Conservation (phyloP, 306 rosid species). For the Cucumis melo region DNA sequence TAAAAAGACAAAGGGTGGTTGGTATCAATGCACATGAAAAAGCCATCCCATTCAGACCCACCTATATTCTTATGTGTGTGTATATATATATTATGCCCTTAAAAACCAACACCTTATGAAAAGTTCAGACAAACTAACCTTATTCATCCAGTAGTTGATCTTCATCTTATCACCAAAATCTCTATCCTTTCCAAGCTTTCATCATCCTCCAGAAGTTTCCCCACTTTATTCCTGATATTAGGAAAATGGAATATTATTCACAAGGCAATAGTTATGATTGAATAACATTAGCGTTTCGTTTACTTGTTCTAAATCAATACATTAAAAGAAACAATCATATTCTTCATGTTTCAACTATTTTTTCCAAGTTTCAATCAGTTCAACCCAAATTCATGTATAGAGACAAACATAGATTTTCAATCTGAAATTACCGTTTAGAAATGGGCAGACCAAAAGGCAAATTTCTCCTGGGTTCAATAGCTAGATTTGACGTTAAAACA, state of each 20-base stretch:
- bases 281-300: too few species aligned
- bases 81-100: background rate
- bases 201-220: background rate
- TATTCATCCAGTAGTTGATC: background rate
- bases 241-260: background rate
- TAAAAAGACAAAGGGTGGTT: background rate
- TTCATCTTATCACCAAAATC: background rate
- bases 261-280: background rate
- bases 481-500: background rate
- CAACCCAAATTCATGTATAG: background rate
- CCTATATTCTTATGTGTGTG: background rate
- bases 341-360: background rate
- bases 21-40: conserved; percentile 2
- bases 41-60: background rate
- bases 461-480: background rate
- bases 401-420: background rate
- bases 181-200: background rate
- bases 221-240: background rate
- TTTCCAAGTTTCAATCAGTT: background rate
- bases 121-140: background rate
- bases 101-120: background rate
- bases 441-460: background rate
- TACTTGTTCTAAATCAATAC: background rate
- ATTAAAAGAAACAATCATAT: background rate
- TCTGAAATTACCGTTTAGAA: background rate